Conservation (phyloP, 1,139 yeast species). For the Candida neerlandica region DNA sequence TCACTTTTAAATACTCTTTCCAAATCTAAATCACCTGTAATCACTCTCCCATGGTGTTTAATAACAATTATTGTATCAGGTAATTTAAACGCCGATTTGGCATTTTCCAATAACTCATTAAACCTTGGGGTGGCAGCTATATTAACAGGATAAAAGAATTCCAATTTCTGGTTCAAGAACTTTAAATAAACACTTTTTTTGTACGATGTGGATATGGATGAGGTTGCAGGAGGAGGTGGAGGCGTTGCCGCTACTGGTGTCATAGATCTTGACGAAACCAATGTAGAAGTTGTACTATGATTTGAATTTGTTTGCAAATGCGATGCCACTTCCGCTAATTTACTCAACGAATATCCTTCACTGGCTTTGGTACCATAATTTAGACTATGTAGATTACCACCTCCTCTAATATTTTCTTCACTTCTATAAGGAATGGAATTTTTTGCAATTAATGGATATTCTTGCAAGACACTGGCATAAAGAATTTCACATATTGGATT, state of each 20-base stretch:
- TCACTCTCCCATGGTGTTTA: conserved; percentile 20
- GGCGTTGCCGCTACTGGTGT: conserved; percentile 9
- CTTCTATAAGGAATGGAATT: conserved; percentile 35
- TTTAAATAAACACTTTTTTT: conserved; percentile 35
- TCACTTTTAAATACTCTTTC: conserved; percentile 35
- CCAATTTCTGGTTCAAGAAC: conserved; percentile 47
- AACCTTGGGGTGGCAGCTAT: conserved; percentile 71
- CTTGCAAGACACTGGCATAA: conserved; percentile 61
- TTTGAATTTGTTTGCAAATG: conserved; percentile 26
- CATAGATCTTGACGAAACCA: conserved; percentile 5
- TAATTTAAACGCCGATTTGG: conserved; percentile 65
- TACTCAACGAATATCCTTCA: conserved; percentile 9
- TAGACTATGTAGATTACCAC: background rate
- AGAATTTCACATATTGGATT: conserved; percentile 68
- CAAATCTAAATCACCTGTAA: conserved; percentile 36
- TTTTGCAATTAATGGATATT: conserved; percentile 62
- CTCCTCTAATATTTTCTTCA: conserved; percentile 16
- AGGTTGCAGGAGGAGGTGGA: conserved; percentile 4
- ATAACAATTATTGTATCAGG: conserved; percentile 23
- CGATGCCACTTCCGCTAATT: conserved; percentile 45
- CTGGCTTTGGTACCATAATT: background rate
- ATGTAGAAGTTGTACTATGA: background rate
- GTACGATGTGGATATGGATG: conserved; percentile 8
- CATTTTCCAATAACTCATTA: conserved; percentile 69
- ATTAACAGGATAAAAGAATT: conserved; percentile 60